Base-by-base conservation (phyloP, 2,329 filamentous ascomycete species). In the Venturia asperata region DNA sequence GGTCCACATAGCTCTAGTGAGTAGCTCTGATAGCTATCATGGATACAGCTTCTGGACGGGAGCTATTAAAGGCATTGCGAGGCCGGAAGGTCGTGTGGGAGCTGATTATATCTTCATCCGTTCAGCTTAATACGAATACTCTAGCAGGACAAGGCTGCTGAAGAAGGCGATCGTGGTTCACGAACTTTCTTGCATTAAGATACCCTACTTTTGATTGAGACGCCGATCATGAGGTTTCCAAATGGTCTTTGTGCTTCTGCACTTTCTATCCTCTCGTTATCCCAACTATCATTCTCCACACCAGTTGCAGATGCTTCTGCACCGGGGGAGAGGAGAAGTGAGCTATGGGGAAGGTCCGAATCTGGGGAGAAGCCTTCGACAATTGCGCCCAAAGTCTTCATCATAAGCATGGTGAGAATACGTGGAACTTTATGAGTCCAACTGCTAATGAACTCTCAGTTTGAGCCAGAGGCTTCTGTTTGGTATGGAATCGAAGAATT, bases 401-500 rank as follows among this genome's bases (percentile, higher is more conserved):
- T 87, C 66, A 78, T 88, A 67, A 84, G 81, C 68, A 84, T 87
- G 82, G 52, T 37, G 21, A 58, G 52, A 27, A n/a, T 3, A 37
- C 15, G 9, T n/a, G 47, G 21, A 27, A 3, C 45, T 11, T 37
- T 1, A 37, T 37, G n/a, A 11, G 9, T 7, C 37, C 1, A 39
- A 4, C 19, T 17, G 37, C 60, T 62, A 5, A 43, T 27, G 19
- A 10, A n/a, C 5, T 27, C 5, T 19, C 17, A 58, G 52, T 86
- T 86, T 64, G 65, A 64, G 4, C 69, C 70, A 1, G 73, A 74
- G 55, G 71, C 69, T 17, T 72, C 71, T 56, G 68, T 70, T 21
- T 91, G 86, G 87, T 84, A 85, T 72, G 72, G 77, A 13, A 83
- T 83, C 49, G 77, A 73, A 64, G 66, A 87, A 78, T 80, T 81